A percentile compares a stretch with the other conserved stretches of the same genome.
Evolutionary conservation across 2,329 filamentous ascomycete species (phyloP).

Genomic region (Penicillium sp.): DNA sequence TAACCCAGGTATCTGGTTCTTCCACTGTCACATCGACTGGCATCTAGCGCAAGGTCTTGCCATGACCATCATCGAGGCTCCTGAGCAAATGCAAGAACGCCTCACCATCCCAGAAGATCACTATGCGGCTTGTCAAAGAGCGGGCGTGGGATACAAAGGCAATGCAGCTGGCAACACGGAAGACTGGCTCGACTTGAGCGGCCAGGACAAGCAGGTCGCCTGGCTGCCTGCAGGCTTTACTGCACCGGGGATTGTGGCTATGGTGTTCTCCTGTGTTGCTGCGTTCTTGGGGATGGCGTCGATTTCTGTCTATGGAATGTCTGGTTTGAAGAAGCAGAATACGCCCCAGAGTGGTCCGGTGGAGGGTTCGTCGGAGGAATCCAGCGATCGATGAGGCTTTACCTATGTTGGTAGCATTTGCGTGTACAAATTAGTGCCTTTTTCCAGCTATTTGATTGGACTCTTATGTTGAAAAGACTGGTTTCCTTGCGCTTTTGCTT

Average conservation of each 20-base stretch:
- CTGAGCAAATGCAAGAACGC: conserved; percentile 59
- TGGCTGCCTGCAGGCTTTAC: conserved; percentile 66
- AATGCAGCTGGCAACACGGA: conserved; percentile 72
- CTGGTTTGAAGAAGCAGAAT: no score
- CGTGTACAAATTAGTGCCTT: no score
- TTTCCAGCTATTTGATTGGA: no score
- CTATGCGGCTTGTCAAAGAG: not conserved
- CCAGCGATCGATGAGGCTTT: no score
- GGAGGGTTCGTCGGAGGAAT: no score
- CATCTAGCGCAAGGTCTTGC: conserved; percentile 66
- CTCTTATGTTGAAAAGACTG: no score
- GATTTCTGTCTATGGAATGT: conserved; percentile 61
- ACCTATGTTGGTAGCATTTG: no score
- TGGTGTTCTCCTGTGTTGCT: conserved; percentile 67
- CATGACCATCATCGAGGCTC: conserved; percentile 63
- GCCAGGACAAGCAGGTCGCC: conserved; percentile 56
- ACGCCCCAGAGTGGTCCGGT: no score
- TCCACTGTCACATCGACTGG: conserved; percentile 82
- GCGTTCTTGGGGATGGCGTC: conserved; percentile 66
- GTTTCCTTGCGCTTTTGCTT: no score
- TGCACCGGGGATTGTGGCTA: conserved; percentile 65
- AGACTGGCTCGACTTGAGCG: conserved; percentile 61
- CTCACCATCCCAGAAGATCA: conserved; percentile 59
- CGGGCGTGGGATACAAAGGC: conserved; percentile 46
- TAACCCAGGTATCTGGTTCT: conserved; percentile 60